Evolutionary conservation across 1,284 basidiomycete genomes (phyloP).

Genomic region (Trichosporon inkin): DNA sequence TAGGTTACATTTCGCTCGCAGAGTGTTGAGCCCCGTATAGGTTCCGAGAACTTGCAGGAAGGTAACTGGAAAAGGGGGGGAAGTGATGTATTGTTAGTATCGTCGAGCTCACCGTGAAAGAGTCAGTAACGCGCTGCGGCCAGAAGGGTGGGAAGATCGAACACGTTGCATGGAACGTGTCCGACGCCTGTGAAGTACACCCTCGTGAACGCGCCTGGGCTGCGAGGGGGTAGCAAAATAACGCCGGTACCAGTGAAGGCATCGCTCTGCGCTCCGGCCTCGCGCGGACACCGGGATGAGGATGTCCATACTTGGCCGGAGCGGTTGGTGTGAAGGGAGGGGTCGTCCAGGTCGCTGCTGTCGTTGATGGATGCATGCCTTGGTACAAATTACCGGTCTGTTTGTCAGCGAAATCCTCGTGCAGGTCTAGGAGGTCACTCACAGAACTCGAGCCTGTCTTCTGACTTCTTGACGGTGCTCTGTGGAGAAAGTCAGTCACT

Average conservation of each 20-base stretch:
- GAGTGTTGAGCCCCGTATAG: slow-evolving; percentile 25
- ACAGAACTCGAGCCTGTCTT: slow-evolving; percentile 97
- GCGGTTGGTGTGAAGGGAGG: slow-evolving; percentile 7
- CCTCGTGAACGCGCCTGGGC: slow-evolving; percentile 19
- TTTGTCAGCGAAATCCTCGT: slow-evolving; percentile 9
- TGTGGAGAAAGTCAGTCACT: slow-evolving; percentile 53
- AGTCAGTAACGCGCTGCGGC: not conserved
- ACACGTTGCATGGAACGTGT: slow-evolving; percentile 18
- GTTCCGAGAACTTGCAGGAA: not conserved
- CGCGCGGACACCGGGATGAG: slow-evolving; percentile 26
- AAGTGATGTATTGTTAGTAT: not conserved
- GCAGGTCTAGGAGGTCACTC: slow-evolving; percentile 45
- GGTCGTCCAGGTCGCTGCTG: not conserved
- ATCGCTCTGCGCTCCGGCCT: slow-evolving; percentile 26
- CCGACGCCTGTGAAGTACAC: slow-evolving; percentile 30
- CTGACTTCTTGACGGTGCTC: slow-evolving; percentile 79
- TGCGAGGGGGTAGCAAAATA: slow-evolving; percentile 27
- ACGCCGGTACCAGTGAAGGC: slow-evolving; percentile 17
- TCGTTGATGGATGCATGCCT: slow-evolving; percentile 20
- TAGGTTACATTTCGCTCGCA: slow-evolving; percentile 21
- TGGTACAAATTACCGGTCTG: slow-evolving; percentile 37
- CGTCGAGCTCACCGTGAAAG: not conserved
- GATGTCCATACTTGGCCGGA: slow-evolving; percentile 15
- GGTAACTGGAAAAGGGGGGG: not conserved
- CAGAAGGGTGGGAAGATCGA: not conserved